Evolutionary conservation across 768 basidiomycete species (phyloP).

Genomic region (Agrocybe chaxingu): DNA sequence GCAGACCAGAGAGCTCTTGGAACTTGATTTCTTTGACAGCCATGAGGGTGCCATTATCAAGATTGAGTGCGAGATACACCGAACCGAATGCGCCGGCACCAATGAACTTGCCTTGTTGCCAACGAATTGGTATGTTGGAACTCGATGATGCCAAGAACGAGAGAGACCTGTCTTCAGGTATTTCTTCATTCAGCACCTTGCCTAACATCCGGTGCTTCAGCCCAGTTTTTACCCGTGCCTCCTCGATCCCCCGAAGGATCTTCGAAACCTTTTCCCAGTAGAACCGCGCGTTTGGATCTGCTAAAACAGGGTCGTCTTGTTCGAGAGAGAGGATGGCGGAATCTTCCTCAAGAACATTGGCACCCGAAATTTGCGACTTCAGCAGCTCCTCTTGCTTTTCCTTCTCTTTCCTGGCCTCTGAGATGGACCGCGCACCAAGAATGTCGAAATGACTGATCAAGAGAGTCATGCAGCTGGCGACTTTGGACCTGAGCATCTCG

Average conservation of each 20-base stretch:
- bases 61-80: constrained; percentile 98
- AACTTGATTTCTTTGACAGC: constrained; percentile 99
- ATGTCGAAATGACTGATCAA: constrained; percentile 98
- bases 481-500: constrained; percentile 83
- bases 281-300: constrained; percentile 62
- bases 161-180: constrained; percentile 88
- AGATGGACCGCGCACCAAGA: constrained; percentile 84
- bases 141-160: constrained; percentile 94
- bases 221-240: constrained; percentile 53
- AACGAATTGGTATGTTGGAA: constrained; percentile 92
- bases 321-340: constrained; percentile 33
- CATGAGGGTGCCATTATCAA: constrained; percentile 95
- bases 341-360: constrained; percentile 44
- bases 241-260: constrained; percentile 64
- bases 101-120: constrained; percentile 98
- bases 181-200: constrained; percentile 91
- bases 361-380: constrained; percentile 49
- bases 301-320: constrained; percentile 43
- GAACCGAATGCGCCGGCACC: constrained; percentile 98
- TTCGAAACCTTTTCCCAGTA: constrained; percentile 73
- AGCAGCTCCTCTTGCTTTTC: constrained; percentile 70
- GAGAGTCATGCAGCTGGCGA: constrained; percentile 95
- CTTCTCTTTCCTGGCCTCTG: constrained; percentile 87
- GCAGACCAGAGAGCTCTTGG: constrained; percentile 86
- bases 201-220: constrained; percentile 77